Evolutionary conservation across 352 stramenopile genomes (phyloP).

Genomic region (Pythium graminicola): DNA sequence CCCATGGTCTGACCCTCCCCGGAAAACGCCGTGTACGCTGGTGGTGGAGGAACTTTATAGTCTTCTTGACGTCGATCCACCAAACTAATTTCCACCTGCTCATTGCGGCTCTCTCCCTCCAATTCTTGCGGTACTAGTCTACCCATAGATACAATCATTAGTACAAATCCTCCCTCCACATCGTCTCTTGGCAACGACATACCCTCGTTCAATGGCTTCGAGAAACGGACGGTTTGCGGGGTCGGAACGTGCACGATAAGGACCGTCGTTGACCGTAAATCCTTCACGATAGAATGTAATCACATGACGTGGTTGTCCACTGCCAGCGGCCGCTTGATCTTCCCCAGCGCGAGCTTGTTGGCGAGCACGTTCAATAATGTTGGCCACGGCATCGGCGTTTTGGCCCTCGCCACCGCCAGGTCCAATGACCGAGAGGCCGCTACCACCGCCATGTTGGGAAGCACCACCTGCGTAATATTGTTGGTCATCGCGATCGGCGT

Average conservation of each 20-base stretch:
- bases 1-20: conserved; percentile 62
- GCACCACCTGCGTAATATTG: conserved; percentile 72
- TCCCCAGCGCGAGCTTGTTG: conserved; percentile 43
- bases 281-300: conserved; percentile 84
- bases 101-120: conserved; percentile 54
- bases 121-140: conserved; percentile 70
- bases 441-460: conserved; percentile 61
- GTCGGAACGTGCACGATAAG: conserved; percentile 67
- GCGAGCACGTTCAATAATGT: conserved; percentile 79
- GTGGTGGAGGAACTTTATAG: conserved; percentile 56
- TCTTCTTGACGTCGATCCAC: conserved; percentile 84
- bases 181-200: too few relatives aligned
- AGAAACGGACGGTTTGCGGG: conserved; percentile 70
- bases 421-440: conserved; percentile 65
- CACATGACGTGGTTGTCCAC: conserved; percentile 36
- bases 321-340: conserved; percentile 17
- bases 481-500: conserved; percentile 33
- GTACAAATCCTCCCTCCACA: too few relatives aligned
- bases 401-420: conserved; percentile 29
- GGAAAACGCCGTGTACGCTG: conserved; percentile 84
- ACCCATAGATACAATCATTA: conserved; percentile 2
- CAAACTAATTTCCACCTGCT: conserved; percentile 75
- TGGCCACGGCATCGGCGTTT: conserved; percentile 53
- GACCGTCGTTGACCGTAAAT: conserved; percentile 77
- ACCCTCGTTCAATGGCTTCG: conserved; percentile 72